phyloP scores from a whole-genome alignment of 1,139 yeast species.

The Blastobotrys persicus region DNA sequence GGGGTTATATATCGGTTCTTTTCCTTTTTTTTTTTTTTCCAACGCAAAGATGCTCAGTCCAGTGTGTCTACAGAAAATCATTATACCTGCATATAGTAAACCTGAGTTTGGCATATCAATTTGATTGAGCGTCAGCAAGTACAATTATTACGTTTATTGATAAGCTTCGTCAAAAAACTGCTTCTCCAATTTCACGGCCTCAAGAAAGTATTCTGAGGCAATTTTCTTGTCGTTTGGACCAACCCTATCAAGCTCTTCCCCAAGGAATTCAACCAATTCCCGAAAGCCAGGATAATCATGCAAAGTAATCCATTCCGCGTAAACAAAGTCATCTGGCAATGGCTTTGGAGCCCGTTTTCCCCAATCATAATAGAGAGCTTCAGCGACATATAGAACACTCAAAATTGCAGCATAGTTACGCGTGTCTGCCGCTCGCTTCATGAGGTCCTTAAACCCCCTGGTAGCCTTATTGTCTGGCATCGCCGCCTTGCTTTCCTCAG shows the following conservation, averaged over 20 bases:
- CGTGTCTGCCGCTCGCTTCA: constrained; percentile 4
- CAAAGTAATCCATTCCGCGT: constrained; percentile 10
- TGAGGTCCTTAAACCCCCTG: constrained; percentile 5
- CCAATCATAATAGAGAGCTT: constrained; percentile 65
- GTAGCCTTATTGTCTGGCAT: not conserved
- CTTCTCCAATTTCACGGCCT: constrained; percentile 46
- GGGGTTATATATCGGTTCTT: too few relatives aligned
- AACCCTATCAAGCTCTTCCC: constrained; percentile 8
- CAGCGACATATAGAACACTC: constrained; percentile 9
- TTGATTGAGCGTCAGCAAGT: too few relatives aligned
- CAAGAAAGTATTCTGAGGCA: not conserved
- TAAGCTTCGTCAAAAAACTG: constrained; percentile 9
- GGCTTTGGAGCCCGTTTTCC: constrained; percentile 89
- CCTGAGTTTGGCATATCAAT: too few relatives aligned
- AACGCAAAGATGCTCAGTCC: too few relatives aligned
- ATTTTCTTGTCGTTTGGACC: constrained; percentile 7
- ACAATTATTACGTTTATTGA: too few relatives aligned
- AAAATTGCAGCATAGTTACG: constrained; percentile 4
- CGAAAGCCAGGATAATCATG: constrained; percentile 10
- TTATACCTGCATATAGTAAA: too few relatives aligned
- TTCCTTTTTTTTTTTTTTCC: too few relatives aligned
- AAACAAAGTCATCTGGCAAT: constrained; percentile 36
- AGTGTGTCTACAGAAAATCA: too few relatives aligned
- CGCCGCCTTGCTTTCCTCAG: not conserved
- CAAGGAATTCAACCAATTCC: constrained; percentile 5